Conservation (phyloP, 352 stramenopile species). For the Phytophthora pistaciae region DNA sequence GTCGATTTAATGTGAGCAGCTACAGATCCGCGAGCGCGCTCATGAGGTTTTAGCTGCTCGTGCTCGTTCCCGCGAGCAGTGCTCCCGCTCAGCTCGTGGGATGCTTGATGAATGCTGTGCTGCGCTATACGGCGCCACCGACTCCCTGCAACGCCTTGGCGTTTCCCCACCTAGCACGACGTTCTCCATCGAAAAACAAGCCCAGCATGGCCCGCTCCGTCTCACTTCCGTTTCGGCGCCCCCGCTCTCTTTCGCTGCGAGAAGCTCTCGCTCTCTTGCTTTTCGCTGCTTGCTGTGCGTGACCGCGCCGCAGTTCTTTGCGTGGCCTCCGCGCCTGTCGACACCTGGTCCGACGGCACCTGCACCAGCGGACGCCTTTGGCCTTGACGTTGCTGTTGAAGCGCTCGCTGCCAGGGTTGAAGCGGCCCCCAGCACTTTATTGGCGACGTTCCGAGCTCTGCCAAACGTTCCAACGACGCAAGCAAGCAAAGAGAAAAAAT, state of each 20-base stretch:
- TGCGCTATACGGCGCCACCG: background rate
- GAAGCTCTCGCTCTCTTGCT: background rate
- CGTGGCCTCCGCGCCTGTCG: background rate
- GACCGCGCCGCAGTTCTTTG: constrained; percentile 1
- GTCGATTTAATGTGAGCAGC: too few species aligned
- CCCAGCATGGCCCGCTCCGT: background rate
- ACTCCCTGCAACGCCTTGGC: background rate
- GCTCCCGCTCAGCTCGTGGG: too few species aligned
- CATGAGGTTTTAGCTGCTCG: too few species aligned
- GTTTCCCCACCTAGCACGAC: background rate
- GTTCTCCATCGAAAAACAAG: background rate
- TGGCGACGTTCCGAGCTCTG: background rate
- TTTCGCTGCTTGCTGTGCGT: background rate
- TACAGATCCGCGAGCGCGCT: too few species aligned
- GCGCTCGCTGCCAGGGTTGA: background rate
- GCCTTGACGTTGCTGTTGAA: background rate
- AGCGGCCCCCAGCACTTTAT: background rate
- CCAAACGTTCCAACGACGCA: background rate
- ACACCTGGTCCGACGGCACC: background rate
- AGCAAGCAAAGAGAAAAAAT: background rate
- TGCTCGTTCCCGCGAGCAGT: too few species aligned
- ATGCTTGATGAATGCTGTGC: too few species aligned
- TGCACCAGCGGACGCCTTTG: background rate
- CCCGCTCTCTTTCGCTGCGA: background rate
- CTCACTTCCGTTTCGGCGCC: constrained; percentile 3